Evolutionary conservation across 805 yeast species (phyloP).

Genomic region (Scheffersomyces stipitis): DNA sequence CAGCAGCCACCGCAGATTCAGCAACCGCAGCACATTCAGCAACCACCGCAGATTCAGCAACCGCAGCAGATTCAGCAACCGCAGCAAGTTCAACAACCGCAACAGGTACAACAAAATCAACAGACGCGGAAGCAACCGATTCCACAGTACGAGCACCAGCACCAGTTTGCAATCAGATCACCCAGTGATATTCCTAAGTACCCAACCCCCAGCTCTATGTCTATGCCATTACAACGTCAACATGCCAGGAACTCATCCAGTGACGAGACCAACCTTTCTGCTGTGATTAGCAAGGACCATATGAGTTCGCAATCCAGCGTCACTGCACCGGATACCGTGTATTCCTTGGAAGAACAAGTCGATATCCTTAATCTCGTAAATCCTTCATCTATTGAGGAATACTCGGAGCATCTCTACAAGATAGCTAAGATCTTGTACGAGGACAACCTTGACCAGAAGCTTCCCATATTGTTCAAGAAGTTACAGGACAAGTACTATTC

Average conservation of each 20-base stretch:
- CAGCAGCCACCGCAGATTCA: slow-evolving; percentile 2
- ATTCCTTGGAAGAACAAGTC: slow-evolving; percentile 23
- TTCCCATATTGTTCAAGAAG: slow-evolving; percentile 11
- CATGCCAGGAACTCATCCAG: too few species aligned
- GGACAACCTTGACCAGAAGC: slow-evolving; percentile 8
- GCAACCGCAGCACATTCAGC: slow-evolving; percentile 4
- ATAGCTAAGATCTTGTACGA: slow-evolving; percentile 25
- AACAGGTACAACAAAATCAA: slow-evolving; percentile 1
- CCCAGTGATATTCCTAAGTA: too few species aligned
- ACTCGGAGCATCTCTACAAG: slow-evolving; percentile 37
- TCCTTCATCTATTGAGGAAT: slow-evolving; percentile 35
- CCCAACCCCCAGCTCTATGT: too few species aligned
- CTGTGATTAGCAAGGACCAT: background rate
- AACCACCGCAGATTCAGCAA: slow-evolving; percentile 2
- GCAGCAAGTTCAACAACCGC: slow-evolving; percentile 1
- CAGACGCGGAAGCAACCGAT: background rate
- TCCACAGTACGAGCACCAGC: slow-evolving; percentile 6
- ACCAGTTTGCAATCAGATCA: too few species aligned
- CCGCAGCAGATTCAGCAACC: slow-evolving; percentile 1
- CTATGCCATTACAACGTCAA: too few species aligned
- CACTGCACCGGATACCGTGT: background rate
- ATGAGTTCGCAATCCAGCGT: background rate
- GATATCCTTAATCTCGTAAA: slow-evolving; percentile 23
- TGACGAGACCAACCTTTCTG: background rate
- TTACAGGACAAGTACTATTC: slow-evolving; percentile 24